A percentile compares a stretch with the other conserved stretches of the same genome.
phyloP scores from a whole-genome alignment of 371 early-diverging fungal species.

The Lichtheimia ramosa region DNA sequence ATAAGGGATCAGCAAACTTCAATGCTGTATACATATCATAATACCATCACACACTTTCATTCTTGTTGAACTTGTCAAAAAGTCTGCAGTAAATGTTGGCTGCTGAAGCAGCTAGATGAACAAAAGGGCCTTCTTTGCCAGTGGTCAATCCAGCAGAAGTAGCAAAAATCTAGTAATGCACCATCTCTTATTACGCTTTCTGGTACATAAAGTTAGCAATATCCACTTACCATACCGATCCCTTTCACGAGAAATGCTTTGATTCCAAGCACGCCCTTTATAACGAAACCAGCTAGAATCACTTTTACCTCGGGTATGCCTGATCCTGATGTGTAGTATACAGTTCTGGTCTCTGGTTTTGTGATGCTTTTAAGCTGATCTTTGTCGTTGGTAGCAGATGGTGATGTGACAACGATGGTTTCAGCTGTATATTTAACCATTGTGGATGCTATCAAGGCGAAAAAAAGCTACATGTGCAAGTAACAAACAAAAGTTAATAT shows the following conservation, averaged over 20 bases:
- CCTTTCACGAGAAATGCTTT: conserved; percentile 86
- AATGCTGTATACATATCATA: not conserved
- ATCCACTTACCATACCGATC: conserved; percentile 65
- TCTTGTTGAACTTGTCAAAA: conserved; percentile 81
- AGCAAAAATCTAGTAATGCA: conserved; percentile 51
- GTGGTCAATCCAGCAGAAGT: conserved; percentile 82
- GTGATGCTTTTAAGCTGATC: not conserved
- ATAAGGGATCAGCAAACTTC: not conserved
- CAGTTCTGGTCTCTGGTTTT: conserved; percentile 34
- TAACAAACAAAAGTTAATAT: too few relatives aligned
- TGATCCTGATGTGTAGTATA: conserved; percentile 81
- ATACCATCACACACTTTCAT: conserved; percentile 61
- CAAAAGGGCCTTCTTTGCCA: conserved; percentile 96
- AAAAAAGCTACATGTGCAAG: too few relatives aligned
- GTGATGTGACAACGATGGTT: too few relatives aligned
- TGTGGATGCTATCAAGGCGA: too few relatives aligned
- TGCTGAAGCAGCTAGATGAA: conserved; percentile 89
- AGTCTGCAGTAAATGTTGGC: conserved; percentile 82
- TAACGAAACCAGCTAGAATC: conserved; percentile 91
- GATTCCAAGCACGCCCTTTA: conserved; percentile 83
- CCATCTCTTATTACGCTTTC: not conserved
- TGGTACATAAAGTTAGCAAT: not conserved
- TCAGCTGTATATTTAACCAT: too few relatives aligned
- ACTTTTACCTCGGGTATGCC: conserved; percentile 96
- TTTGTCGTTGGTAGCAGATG: too few relatives aligned